phyloP scores from a whole-genome alignment of 345 rosid species.

The Stellera chamaejasme region DNA sequence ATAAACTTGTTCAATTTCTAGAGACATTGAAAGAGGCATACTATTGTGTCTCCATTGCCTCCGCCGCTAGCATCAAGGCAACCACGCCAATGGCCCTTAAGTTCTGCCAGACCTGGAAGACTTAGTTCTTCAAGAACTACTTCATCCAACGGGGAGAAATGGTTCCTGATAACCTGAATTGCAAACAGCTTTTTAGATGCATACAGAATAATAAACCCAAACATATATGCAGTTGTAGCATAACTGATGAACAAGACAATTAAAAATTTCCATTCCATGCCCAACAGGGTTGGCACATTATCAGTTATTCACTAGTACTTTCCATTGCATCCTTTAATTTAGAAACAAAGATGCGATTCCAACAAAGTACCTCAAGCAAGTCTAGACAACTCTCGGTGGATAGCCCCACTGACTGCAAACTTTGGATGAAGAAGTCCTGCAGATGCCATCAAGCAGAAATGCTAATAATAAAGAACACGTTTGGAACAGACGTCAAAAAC shows the following conservation, averaged over 20 bases:
- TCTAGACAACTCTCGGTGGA: conserved; percentile 70
- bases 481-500: conserved; percentile 1
- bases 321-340: conserved; percentile 6
- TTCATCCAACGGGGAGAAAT: conserved; percentile 56
- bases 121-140: conserved; percentile 65
- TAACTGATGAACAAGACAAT: too few species aligned
- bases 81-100: conserved; percentile 89
- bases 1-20: conserved; percentile 5
- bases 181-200: conserved; percentile 14
- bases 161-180: conserved; percentile 60
- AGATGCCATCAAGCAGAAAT: conserved; percentile 12
- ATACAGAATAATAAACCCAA: conserved; percentile 4
- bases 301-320: too few species aligned
- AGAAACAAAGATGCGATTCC: conserved; percentile 2
- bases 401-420: conserved; percentile 74
- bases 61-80: conserved; percentile 99
- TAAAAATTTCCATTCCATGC: too few species aligned
- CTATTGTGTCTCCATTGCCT: conserved; percentile 99
- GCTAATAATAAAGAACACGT: conserved; percentile 9
- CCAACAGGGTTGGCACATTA: too few species aligned
- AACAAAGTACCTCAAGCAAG: conserved; percentile 63
- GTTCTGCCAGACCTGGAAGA: conserved; percentile 94
- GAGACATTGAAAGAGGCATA: conserved; percentile 18
- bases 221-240: background rate
- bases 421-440: conserved; percentile 93